Evolutionary conservation across 805 yeast genomes (phyloP).

Genomic region (Ogataea methylovora): DNA sequence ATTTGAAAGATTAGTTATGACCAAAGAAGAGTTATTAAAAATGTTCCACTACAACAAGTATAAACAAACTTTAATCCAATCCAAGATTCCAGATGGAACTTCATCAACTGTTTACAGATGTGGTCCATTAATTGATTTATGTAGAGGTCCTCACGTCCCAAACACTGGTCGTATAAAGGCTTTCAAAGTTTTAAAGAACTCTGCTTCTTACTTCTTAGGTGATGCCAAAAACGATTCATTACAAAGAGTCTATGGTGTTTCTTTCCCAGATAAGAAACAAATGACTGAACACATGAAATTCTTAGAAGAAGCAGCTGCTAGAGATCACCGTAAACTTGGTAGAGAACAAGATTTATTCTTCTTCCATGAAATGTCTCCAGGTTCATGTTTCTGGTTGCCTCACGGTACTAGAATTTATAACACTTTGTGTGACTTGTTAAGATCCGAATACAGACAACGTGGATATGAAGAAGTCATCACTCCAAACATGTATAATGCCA

Average conservation of each 20-base stretch:
- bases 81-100: constrained; percentile 93
- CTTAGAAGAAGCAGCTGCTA: constrained; percentile 89
- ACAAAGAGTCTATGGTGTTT: constrained; percentile 95
- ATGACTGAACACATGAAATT: constrained; percentile 94
- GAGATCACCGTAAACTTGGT: constrained; percentile 96
- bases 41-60: constrained; percentile 96
- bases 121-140: constrained; percentile 93
- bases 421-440: constrained; percentile 70
- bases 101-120: constrained; percentile 96
- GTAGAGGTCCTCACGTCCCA: constrained; percentile 97
- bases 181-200: constrained; percentile 88
- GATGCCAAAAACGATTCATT: constrained; percentile 88
- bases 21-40: constrained; percentile 83
- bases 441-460: constrained; percentile 81
- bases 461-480: constrained; percentile 98
- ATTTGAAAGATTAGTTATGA: constrained; percentile 86
- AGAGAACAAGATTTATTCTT: constrained; percentile 91
- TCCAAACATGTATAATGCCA: constrained; percentile 97
- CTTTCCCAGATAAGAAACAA: constrained; percentile 96
- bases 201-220: constrained; percentile 93
- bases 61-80: constrained; percentile 78
- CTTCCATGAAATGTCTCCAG: constrained; percentile 97
- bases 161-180: constrained; percentile 96
- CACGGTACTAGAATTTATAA: constrained; percentile 98
- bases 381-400: constrained; percentile 97